Conservation (phyloP, 768 basidiomycete species). For the Suillus placidus region DNA sequence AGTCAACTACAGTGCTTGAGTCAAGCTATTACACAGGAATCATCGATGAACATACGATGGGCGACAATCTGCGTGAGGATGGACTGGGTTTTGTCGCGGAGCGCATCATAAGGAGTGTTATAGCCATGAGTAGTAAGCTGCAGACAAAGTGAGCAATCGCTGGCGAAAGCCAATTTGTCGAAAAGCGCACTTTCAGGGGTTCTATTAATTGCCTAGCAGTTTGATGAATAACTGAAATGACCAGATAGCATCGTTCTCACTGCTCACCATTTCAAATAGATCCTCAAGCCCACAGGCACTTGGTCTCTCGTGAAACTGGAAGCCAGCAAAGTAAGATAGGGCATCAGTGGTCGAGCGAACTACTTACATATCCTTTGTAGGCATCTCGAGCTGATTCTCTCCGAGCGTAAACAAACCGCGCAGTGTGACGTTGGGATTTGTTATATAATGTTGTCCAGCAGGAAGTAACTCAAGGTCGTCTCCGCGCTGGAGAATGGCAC, state of each 20-base stretch:
- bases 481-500: slow-evolving; percentile 80
- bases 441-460: slow-evolving; percentile 84
- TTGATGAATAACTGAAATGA: background rate
- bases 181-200: slow-evolving; percentile 45
- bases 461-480: slow-evolving; percentile 78
- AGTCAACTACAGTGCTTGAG: slow-evolving; percentile 43
- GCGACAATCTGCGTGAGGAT: slow-evolving; percentile 87
- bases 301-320: slow-evolving; percentile 81
- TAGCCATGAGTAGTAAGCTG: slow-evolving; percentile 84
- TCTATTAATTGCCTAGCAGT: slow-evolving; percentile 48
- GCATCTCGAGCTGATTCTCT: slow-evolving; percentile 85
- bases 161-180: slow-evolving; percentile 18
- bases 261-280: slow-evolving; percentile 78
- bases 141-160: slow-evolving; percentile 43
- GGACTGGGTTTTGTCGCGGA: slow-evolving; percentile 82
- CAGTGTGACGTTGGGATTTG: slow-evolving; percentile 80
- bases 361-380: slow-evolving; percentile 81
- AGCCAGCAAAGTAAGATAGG: slow-evolving; percentile 72
- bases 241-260: background rate
- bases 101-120: slow-evolving; percentile 78
- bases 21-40: slow-evolving; percentile 1
- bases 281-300: slow-evolving; percentile 81
- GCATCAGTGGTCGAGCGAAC: slow-evolving; percentile 67
- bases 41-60: slow-evolving; percentile 60
- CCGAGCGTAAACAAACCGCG: slow-evolving; percentile 81